A percentile compares a stretch with the other conserved stretches of the same genome.
Conservation (phyloP, 2,329 filamentous ascomycete species). For the Parastagonospora nodorum region DNA sequence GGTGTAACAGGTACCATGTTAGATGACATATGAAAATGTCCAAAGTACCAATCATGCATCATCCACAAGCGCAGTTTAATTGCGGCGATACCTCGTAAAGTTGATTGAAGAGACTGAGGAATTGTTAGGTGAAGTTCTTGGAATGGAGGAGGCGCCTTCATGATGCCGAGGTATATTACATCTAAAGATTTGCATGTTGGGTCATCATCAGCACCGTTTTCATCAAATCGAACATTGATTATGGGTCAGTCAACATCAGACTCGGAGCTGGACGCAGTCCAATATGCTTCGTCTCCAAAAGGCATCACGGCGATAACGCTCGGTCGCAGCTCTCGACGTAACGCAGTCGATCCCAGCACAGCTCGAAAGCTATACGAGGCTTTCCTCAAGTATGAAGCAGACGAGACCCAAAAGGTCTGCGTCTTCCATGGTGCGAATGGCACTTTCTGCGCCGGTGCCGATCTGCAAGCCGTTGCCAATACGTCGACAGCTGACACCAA, state of each 20-base stretch:
- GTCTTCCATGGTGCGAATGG: constrained; percentile 55
- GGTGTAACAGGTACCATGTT: too few species aligned
- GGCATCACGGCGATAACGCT: constrained; percentile 62
- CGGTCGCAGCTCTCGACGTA: constrained; percentile 56
- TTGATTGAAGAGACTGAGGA: neutral
- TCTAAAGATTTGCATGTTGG: neutral
- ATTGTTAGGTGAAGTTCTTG: neutral
- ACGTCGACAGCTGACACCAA: constrained; percentile 5
- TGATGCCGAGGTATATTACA: neutral
- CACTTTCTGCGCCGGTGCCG: constrained; percentile 61
- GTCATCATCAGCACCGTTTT: neutral
- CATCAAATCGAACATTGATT: neutral
- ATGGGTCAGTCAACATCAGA: neutral
- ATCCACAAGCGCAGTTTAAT: too few species aligned
- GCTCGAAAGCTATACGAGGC: constrained; percentile 55
- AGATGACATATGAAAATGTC: neutral
- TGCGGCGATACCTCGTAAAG: too few species aligned
- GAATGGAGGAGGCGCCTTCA: neutral
- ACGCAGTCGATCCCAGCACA: constrained; percentile 59
- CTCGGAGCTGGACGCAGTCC: neutral
- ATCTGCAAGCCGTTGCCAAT: constrained; percentile 54
- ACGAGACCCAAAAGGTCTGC: constrained; percentile 58
- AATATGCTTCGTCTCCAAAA: neutral
- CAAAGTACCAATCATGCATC: neutral
- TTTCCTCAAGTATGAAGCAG: constrained; percentile 57